These are phyloP conservation scores for Bolboschoenoplectus hybrid DNA, from an alignment of 202 grass and related monocot genomes.

Conservation along the genomic window DNA sequence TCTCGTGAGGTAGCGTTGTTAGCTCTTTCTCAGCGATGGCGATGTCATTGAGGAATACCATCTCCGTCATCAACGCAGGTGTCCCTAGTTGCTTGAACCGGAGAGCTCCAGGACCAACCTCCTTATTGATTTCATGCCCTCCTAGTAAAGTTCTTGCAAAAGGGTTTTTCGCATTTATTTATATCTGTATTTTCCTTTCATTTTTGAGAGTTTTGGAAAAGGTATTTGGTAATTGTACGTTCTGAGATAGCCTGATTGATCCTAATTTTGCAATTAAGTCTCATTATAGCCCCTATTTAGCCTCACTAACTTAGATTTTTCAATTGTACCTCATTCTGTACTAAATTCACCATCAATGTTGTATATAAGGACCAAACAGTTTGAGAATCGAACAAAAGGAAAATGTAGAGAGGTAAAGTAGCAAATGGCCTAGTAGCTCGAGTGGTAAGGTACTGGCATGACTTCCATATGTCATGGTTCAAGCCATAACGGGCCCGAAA, in stretches of 20 bases:
- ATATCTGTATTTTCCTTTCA: background rate
- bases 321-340: background rate
- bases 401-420: background rate
- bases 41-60: background rate
- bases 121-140: slow-evolving; percentile 6
- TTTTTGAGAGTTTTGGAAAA: background rate
- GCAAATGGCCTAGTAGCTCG: background rate
- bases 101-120: slow-evolving; percentile 3
- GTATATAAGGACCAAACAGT: background rate
- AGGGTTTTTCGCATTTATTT: background rate
- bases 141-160: background rate
- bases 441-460: background rate
- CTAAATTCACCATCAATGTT: background rate
- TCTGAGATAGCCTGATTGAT: background rate
- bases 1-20: background rate
- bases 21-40: slow-evolving; percentile 3
- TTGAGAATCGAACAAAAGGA: slow-evolving; percentile 1
- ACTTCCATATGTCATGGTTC: background rate
- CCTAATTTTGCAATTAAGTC: slow-evolving; percentile 1
- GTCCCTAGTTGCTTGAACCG: slow-evolving; percentile 10
- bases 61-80: background rate
- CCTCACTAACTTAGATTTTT: background rate
- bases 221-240: background rate
- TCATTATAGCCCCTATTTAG: slow-evolving; percentile 2
- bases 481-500: background rate